A percentile compares a stretch with the other conserved stretches of the same genome.
Evolutionary conservation across 805 yeast species (phyloP).

Genomic region (Zygosaccharomyces rouxii): DNA sequence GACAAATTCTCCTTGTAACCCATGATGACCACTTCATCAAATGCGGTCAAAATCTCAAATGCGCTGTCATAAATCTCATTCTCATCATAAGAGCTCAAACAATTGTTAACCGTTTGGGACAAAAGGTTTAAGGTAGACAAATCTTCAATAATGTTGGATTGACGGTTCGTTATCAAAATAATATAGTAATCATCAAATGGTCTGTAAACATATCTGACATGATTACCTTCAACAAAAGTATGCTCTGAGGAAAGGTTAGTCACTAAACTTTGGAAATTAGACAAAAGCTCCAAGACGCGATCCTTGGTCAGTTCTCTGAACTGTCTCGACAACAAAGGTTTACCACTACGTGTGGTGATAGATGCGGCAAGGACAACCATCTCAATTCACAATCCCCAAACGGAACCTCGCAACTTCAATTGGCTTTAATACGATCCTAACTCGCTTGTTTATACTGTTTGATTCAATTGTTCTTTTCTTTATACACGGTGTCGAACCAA

Average conservation of each 20-base stretch:
- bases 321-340: slow-evolving; percentile 87
- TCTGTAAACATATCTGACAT: slow-evolving; percentile 89
- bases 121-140: slow-evolving; percentile 86
- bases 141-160: slow-evolving; percentile 90
- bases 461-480: slow-evolving; percentile 1
- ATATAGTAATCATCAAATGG: slow-evolving; percentile 92
- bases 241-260: slow-evolving; percentile 69
- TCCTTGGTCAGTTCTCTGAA: slow-evolving; percentile 81
- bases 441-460: slow-evolving; percentile 2
- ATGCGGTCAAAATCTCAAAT: slow-evolving; percentile 84
- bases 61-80: slow-evolving; percentile 77
- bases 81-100: slow-evolving; percentile 71
- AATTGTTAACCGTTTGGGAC: slow-evolving; percentile 71
- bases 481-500: slow-evolving; percentile 8
- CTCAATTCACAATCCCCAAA: neutral
- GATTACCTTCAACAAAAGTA: slow-evolving; percentile 89
- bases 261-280: slow-evolving; percentile 79
- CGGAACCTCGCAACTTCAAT: neutral
- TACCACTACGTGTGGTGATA: slow-evolving; percentile 89
- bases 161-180: slow-evolving; percentile 83
- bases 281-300: slow-evolving; percentile 76
- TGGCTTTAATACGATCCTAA: neutral
- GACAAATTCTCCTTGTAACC: slow-evolving; percentile 90
- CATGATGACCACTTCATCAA: slow-evolving; percentile 85
- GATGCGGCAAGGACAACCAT: slow-evolving; percentile 90